Evolutionary conservation across 768 basidiomycete species (phyloP).

Genomic region (Butyriboletus loyo): DNA sequence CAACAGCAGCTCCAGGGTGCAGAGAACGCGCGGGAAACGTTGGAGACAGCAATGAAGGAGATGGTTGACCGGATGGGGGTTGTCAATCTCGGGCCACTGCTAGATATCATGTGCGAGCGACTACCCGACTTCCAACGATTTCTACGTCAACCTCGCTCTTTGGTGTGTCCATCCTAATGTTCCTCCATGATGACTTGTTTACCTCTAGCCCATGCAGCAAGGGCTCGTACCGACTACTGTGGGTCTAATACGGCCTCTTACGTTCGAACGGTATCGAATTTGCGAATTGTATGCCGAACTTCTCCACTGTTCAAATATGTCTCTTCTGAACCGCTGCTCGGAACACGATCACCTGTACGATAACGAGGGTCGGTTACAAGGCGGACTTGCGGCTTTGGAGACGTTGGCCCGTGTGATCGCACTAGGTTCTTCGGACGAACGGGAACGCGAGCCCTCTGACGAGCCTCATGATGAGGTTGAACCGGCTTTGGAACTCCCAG

Average conservation of each 20-base stretch:
- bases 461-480: conserved; percentile 56
- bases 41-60: conserved; percentile 73
- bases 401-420: conserved; percentile 83
- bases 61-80: conserved; percentile 86
- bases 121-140: conserved; percentile 69
- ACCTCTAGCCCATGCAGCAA: conserved; percentile 40
- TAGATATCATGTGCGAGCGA: conserved; percentile 68
- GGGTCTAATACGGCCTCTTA: conserved; percentile 75
- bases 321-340: conserved; percentile 78
- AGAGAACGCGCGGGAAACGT: conserved; percentile 60
- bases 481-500: conserved; percentile 65
- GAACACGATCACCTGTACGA: conserved; percentile 75
- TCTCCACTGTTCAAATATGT: conserved; percentile 97
- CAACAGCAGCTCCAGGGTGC: conserved; percentile 64
- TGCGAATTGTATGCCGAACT: conserved; percentile 97
- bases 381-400: conserved; percentile 83
- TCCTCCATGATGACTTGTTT: conserved; percentile 6
- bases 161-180: conserved; percentile 47
- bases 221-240: conserved; percentile 70
- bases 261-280: conserved; percentile 92
- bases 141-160: conserved; percentile 68
- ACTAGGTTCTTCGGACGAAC: conserved; percentile 52
- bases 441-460: conserved; percentile 55
- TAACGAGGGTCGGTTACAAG: conserved; percentile 76
- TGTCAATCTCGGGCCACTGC: conserved; percentile 82